Percentiles rank a stretch among this genome's conserved stretches.
These are phyloP conservation scores for Globisporangium okanoganense DNA, from an alignment of 352 stramenopile species.

Conservation along the genomic window DNA sequence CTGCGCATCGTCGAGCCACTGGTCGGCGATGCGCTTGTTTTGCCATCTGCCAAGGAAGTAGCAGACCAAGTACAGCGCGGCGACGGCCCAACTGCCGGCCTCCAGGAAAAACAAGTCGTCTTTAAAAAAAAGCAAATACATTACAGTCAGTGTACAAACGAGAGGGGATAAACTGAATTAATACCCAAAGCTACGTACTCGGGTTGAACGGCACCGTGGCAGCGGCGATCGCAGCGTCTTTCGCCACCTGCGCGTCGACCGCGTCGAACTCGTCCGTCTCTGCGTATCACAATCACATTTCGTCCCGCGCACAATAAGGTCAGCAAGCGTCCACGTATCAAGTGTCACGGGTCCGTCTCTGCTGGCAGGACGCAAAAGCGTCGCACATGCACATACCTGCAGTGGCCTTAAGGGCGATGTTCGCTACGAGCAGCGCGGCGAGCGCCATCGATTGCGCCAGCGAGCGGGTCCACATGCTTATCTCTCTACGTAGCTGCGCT, in stretches of 20 bases:
- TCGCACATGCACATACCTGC: constrained; percentile 1
- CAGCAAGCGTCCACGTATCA: not conserved
- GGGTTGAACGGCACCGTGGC: constrained; percentile 13
- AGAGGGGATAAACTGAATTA: too few species aligned
- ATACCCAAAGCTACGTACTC: constrained; percentile 14
- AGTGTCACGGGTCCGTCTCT: not conserved
- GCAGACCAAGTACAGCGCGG: constrained; percentile 44
- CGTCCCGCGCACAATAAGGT: not conserved
- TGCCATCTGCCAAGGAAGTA: constrained; percentile 66
- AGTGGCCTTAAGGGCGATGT: constrained; percentile 4
- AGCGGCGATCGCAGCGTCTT: constrained; percentile 16
- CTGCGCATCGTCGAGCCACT: constrained; percentile 68
- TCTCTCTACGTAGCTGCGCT: not conserved
- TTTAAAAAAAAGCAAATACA: constrained; percentile 8
- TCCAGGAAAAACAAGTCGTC: constrained; percentile 52
- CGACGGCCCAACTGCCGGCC: constrained; percentile 37
- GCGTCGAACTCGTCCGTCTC: constrained; percentile 44
- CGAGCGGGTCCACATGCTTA: constrained; percentile 15
- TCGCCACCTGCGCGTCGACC: constrained; percentile 20
- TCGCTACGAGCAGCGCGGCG: constrained; percentile 11
- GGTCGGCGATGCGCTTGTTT: constrained; percentile 59
- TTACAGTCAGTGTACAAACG: too few species aligned
- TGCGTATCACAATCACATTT: not conserved
- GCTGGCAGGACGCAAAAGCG: not conserved
- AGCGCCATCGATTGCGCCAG: constrained; percentile 15